phyloP scores from a whole-genome alignment of 2,329 filamentous ascomycete species.

The Microsporum ferrugineum region DNA sequence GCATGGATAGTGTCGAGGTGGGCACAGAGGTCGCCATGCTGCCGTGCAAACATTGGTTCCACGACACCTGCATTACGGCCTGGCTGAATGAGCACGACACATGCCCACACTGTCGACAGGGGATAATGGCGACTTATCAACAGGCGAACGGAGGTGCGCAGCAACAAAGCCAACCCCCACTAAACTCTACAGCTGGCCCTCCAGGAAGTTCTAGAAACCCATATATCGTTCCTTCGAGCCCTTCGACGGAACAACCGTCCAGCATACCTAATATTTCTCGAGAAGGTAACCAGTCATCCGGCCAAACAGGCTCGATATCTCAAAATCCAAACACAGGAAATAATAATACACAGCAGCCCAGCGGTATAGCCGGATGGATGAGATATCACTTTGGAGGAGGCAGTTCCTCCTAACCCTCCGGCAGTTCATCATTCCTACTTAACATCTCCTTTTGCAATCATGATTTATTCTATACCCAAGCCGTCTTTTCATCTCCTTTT shows the following conservation, averaged over 20 bases:
- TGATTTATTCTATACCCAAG: background rate
- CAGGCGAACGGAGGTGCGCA: background rate
- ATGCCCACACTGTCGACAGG: conserved; percentile 52
- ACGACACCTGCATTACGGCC: conserved; percentile 64
- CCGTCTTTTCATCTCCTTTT: background rate
- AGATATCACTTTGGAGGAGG: conserved; percentile 14
- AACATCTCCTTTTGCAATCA: background rate
- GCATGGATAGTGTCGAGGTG: conserved; percentile 70
- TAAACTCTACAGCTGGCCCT: background rate
- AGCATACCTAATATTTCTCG: background rate
- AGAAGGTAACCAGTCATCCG: background rate
- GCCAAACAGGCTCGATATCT: background rate
- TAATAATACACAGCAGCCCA: background rate
- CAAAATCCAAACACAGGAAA: background rate
- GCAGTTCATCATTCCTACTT: background rate
- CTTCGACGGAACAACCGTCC: background rate
- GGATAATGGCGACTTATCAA: conserved; percentile 19
- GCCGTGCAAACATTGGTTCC: conserved; percentile 91
- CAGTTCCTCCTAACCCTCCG: background rate
- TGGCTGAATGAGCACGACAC: conserved; percentile 90
- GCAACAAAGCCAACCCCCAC: background rate
- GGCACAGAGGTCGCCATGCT: conserved; percentile 64
- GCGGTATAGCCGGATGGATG: conserved; percentile 10
- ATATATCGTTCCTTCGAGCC: background rate
- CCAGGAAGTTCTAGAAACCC: background rate